A percentile compares a stretch with the other conserved stretches of the same genome.
Evolutionary conservation across 78 protist species (phyloP).

Genomic region (Dictyostelium capitatum): DNA sequence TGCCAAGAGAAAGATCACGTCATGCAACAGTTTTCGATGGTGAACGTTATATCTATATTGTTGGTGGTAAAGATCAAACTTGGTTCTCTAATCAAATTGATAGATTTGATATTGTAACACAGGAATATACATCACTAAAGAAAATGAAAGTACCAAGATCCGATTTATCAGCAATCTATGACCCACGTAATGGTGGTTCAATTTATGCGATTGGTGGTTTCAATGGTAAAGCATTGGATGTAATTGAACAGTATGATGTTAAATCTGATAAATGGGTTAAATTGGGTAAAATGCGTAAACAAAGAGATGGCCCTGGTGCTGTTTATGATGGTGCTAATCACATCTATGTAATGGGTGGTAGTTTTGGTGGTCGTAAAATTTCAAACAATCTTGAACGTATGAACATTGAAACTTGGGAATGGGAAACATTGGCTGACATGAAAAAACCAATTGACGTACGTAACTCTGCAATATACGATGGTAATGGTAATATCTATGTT

Average conservation of each 20-base stretch:
- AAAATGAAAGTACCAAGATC: conserved; percentile 40
- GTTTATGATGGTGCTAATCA: conserved; percentile 31
- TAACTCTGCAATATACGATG: conserved; percentile 66
- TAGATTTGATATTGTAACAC: conserved; percentile 38
- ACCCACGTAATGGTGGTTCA: conserved; percentile 10
- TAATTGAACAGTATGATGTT: conserved; percentile 61
- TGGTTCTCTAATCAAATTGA: conserved; percentile 66
- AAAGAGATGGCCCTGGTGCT: conserved; percentile 78
- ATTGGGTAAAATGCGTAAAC: conserved; percentile 17
- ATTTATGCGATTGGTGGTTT: conserved; percentile 69
- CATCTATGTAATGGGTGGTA: conserved; percentile 70
- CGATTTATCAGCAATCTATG: conserved; percentile 68
- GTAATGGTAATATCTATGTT: conserved; percentile 41
- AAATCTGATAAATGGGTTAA: conserved; percentile 20
- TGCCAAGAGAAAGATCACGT: conserved; percentile 64
- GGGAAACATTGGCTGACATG: conserved; percentile 69
- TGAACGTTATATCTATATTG: conserved; percentile 55
- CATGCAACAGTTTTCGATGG: conserved; percentile 70
- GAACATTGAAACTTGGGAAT: conserved; percentile 33
- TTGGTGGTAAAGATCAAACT: conserved; percentile 69
- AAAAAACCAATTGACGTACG: conserved; percentile 71
- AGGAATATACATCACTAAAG: conserved; percentile 19
- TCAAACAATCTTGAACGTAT: conserved; percentile 40
- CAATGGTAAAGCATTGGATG: conserved; percentile 71
- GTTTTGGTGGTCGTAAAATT: conserved; percentile 38